These are phyloP conservation scores for Calocybe indica DNA, from an alignment of 768 basidiomycete genomes.

Conservation along the genomic window DNA sequence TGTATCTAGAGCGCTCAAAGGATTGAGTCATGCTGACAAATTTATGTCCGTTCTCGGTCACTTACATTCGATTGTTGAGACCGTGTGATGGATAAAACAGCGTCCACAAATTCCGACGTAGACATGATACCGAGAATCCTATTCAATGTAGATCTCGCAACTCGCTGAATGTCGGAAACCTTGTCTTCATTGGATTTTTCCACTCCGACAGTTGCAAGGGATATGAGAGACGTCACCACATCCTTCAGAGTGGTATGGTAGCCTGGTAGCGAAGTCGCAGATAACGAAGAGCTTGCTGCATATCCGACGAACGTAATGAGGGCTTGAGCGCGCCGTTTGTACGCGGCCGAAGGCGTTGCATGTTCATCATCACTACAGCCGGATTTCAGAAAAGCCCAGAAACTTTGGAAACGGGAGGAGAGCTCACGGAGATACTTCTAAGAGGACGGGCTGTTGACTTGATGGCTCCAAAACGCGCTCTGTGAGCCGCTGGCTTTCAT, in stretches of 20 bases:
- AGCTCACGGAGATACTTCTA: slow-evolving; percentile 53
- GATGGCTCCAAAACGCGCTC: slow-evolving; percentile 33
- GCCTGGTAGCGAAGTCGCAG: too few relatives aligned
- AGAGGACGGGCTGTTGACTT: slow-evolving; percentile 35
- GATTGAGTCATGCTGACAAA: background rate
- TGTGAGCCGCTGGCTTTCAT: slow-evolving; percentile 60
- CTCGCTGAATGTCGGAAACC: slow-evolving; percentile 36
- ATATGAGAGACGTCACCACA: slow-evolving; percentile 44
- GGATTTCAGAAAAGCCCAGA: background rate
- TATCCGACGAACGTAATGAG: slow-evolving; percentile 60
- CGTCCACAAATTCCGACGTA: slow-evolving; percentile 60
- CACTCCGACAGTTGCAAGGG: slow-evolving; percentile 32
- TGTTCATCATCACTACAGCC: slow-evolving; percentile 54
- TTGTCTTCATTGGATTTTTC: slow-evolving; percentile 25
- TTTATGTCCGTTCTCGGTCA: background rate
- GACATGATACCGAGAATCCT: slow-evolving; percentile 59
- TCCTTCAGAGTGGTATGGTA: too few relatives aligned
- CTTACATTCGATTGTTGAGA: slow-evolving; percentile 49
- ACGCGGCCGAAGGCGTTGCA: slow-evolving; percentile 32
- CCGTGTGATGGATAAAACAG: slow-evolving; percentile 49
- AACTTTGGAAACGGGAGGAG: background rate
- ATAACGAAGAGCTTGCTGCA: slow-evolving; percentile 34
- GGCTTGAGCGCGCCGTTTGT: slow-evolving; percentile 60
- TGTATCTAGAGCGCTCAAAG: slow-evolving; percentile 40
- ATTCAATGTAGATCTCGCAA: slow-evolving; percentile 45